Evolutionary conservation across 1,284 basidiomycete species (phyloP).

Genomic region (Apiotrichum gracile): DNA sequence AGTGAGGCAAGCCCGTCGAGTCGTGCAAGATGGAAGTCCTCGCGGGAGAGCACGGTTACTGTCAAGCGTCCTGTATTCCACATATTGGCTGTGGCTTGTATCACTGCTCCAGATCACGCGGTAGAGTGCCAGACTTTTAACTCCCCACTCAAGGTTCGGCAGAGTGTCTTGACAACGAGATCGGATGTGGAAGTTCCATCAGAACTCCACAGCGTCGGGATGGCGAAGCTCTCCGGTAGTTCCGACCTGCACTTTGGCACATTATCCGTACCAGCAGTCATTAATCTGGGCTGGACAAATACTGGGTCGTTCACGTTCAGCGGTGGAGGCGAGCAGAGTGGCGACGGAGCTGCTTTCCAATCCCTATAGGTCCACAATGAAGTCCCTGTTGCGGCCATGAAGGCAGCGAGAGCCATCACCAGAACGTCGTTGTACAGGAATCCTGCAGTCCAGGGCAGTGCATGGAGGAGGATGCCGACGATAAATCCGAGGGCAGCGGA

Average conservation of each 20-base stretch:
- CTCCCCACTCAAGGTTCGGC: neutral
- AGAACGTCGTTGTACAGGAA: slow-evolving; percentile 11
- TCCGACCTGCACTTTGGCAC: neutral
- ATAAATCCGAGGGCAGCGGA: slow-evolving; percentile 1
- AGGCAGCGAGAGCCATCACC: slow-evolving; percentile 2
- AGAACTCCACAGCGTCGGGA: neutral
- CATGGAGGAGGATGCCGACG: slow-evolving; percentile 1
- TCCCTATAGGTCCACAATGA: slow-evolving; percentile 2
- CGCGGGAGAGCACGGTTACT: neutral
- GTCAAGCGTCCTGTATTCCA: slow-evolving; percentile 3
- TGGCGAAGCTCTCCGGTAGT: slow-evolving; percentile 1
- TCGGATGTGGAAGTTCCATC: slow-evolving; percentile 1
- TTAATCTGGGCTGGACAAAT: slow-evolving; percentile 1
- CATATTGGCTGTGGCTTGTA: slow-evolving; percentile 1
- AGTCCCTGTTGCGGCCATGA: slow-evolving; percentile 1
- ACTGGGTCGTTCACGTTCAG: neutral
- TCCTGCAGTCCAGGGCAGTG: slow-evolving; percentile 2
- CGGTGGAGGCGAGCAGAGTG: neutral
- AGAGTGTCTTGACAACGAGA: neutral
- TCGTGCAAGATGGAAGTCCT: slow-evolving; percentile 4
- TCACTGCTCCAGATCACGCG: neutral
- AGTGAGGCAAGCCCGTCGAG: neutral
- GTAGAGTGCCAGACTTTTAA: neutral
- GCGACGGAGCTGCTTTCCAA: neutral
- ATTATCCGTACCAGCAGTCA: neutral